Conservation (phyloP, 768 basidiomycete genomes). For the Russula earlei region DNA sequence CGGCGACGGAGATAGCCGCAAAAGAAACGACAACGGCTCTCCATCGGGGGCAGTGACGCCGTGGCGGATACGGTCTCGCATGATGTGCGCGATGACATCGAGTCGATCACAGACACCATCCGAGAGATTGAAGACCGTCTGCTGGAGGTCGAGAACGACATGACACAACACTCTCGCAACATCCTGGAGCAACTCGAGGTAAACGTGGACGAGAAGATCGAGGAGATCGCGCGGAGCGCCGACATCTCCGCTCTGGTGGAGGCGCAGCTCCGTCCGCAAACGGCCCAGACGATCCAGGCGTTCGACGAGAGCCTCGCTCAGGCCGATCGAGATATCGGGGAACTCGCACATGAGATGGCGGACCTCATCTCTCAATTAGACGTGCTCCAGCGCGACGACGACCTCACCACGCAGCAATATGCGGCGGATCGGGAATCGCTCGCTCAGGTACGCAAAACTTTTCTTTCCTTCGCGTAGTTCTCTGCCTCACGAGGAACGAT, state of each 20-base stretch:
- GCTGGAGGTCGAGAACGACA: constrained; percentile 16
- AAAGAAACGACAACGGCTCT: constrained; percentile 10
- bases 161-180: constrained; percentile 12
- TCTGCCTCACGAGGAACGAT: not conserved
- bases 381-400: constrained; percentile 1
- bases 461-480: not conserved
- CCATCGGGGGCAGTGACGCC: not conserved
- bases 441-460: constrained; percentile 20
- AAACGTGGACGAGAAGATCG: constrained; percentile 18
- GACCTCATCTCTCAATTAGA: constrained; percentile 9
- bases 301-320: constrained; percentile 3
- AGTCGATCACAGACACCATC: constrained; percentile 9
- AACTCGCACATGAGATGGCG: constrained; percentile 15
- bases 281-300: not conserved
- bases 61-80: not conserved
- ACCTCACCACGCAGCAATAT: constrained; percentile 19
- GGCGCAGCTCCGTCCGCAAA: not conserved
- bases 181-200: constrained; percentile 11
- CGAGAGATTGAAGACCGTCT: constrained; percentile 14
- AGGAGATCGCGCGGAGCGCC: constrained; percentile 9
- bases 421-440: constrained; percentile 13
- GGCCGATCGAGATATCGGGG: constrained; percentile 12
- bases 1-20: not conserved
- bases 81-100: constrained; percentile 9
- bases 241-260: not conserved